Percentiles rank a stretch among this genome's conserved stretches.
phyloP scores from a whole-genome alignment of 352 stramenopile genomes.

The Plasmopara viticola region DNA sequence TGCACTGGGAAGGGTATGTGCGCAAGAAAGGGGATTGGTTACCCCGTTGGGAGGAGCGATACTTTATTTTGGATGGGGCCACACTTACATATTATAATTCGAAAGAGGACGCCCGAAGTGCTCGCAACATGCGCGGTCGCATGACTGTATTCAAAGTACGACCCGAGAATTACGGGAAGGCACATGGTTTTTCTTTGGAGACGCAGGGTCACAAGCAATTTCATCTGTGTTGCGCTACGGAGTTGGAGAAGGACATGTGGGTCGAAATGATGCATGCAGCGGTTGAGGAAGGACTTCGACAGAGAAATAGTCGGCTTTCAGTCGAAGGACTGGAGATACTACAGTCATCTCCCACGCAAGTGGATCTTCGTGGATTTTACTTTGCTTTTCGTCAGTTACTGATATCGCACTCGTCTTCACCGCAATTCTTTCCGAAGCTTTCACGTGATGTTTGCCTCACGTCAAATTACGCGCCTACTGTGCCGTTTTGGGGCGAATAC shows the following conservation, averaged over 20 bases:
- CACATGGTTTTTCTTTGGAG: slow-evolving; percentile 82
- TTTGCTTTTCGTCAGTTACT: slow-evolving; percentile 81
- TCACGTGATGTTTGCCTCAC: slow-evolving; percentile 78
- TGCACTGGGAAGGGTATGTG: slow-evolving; percentile 86
- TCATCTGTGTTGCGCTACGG: slow-evolving; percentile 79
- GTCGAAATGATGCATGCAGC: slow-evolving; percentile 88
- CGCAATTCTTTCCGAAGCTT: slow-evolving; percentile 86
- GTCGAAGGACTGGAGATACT: slow-evolving; percentile 24
- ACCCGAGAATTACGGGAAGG: slow-evolving; percentile 84
- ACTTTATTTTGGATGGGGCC: slow-evolving; percentile 79
- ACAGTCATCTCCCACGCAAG: slow-evolving; percentile 58
- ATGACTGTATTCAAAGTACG: slow-evolving; percentile 80
- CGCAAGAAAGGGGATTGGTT: slow-evolving; percentile 88
- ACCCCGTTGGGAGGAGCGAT: slow-evolving; percentile 85
- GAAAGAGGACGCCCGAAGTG: slow-evolving; percentile 79
- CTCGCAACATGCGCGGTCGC: slow-evolving; percentile 67
- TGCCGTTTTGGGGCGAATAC: slow-evolving; percentile 87
- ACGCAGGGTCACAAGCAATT: slow-evolving; percentile 87
- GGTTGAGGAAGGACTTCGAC: slow-evolving; percentile 54
- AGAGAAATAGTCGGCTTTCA: slow-evolving; percentile 17
- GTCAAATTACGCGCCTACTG: slow-evolving; percentile 83
- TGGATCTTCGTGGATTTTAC: slow-evolving; percentile 84
- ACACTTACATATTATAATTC: slow-evolving; percentile 85
- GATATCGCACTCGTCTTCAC: slow-evolving; percentile 83
- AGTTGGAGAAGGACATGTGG: slow-evolving; percentile 89